Evolutionary conservation across 495 filamentous ascomycete genomes (phyloP).

Genomic region (Jackrogersella multiformis): DNA sequence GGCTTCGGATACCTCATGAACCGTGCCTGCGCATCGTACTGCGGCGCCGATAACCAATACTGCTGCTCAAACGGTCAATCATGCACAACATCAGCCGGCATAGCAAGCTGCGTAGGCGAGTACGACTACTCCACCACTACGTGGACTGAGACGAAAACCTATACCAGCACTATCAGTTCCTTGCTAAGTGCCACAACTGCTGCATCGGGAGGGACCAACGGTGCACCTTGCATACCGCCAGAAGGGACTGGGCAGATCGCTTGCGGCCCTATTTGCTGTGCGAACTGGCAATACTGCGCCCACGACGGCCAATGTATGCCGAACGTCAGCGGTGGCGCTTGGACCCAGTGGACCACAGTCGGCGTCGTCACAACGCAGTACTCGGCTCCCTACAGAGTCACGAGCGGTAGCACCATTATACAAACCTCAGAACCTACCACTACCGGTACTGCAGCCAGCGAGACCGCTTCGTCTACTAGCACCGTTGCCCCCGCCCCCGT

Average conservation of each 20-base stretch:
- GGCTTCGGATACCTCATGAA: constrained; percentile 55
- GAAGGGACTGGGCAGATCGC: constrained; percentile 65
- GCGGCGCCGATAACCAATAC: constrained; percentile 71
- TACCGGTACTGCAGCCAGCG: constrained; percentile 52
- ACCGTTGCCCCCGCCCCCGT: constrained; percentile 53
- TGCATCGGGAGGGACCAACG: constrained; percentile 48
- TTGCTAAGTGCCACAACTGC: constrained; percentile 50
- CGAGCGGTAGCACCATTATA: constrained; percentile 63
- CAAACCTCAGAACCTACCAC: constrained; percentile 52
- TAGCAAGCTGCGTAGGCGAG: constrained; percentile 49
- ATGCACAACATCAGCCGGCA: constrained; percentile 70
- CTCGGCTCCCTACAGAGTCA: constrained; percentile 73
- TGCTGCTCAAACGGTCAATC: constrained; percentile 70
- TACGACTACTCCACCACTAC: constrained; percentile 77
- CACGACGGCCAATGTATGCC: constrained; percentile 57
- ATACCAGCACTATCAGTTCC: constrained; percentile 71
- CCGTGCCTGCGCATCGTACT: constrained; percentile 68
- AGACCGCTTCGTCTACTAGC: constrained; percentile 56
- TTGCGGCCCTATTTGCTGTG: constrained; percentile 82
- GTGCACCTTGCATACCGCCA: constrained; percentile 62
- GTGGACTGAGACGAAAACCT: constrained; percentile 73
- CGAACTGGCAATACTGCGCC: constrained; percentile 73
- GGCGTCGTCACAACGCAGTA: constrained; percentile 57
- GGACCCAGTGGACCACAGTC: constrained; percentile 51
- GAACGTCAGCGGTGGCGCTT: constrained; percentile 49